Conservation (phyloP, 768 basidiomycete genomes). For the Tubosaeta sp. region DNA sequence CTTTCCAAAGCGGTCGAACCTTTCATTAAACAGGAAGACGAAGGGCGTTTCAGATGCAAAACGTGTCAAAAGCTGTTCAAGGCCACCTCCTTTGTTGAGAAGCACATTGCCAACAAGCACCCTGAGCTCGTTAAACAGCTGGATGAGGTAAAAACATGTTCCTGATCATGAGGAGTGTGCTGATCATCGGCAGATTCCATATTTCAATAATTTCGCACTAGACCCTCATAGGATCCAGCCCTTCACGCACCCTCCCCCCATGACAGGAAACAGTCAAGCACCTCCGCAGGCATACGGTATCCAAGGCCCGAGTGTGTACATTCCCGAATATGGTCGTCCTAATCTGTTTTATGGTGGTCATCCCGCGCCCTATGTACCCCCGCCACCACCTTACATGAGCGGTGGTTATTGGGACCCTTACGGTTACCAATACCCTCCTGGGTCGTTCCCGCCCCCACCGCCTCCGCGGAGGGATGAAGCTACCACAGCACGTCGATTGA, state of each 20-base stretch:
- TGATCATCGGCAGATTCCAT: conserved; percentile 57
- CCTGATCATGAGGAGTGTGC: conserved; percentile 7
- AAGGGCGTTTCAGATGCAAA: conserved; percentile 96
- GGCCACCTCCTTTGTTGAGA: conserved; percentile 94
- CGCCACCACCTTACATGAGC: conserved; percentile 38
- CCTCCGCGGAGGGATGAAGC: conserved; percentile 55
- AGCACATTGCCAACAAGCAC: conserved; percentile 96
- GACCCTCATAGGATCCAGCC: conserved; percentile 93
- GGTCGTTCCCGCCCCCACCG: conserved; percentile 33
- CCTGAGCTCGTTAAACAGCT: conserved; percentile 77
- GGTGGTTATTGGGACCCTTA: conserved; percentile 46
- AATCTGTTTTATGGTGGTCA: conserved; percentile 39
- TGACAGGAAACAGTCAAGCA: conserved; percentile 63
- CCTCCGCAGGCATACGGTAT: conserved; percentile 86
- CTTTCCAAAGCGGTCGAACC: conserved; percentile 74
- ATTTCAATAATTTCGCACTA: conserved; percentile 94
- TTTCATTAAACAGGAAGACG: conserved; percentile 91
- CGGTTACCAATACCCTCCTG: conserved; percentile 38
- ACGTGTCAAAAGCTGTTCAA: conserved; percentile 97
- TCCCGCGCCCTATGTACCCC: conserved; percentile 31
- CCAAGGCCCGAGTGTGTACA: conserved; percentile 54
- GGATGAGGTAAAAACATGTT: conserved; percentile 62
- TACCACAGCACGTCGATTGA: conserved; percentile 59
- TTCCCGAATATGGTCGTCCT: conserved; percentile 40
- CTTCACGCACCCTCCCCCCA: conserved; percentile 71